Conservation (phyloP, 441 rosid species). For the Omphalea diandra region DNA sequence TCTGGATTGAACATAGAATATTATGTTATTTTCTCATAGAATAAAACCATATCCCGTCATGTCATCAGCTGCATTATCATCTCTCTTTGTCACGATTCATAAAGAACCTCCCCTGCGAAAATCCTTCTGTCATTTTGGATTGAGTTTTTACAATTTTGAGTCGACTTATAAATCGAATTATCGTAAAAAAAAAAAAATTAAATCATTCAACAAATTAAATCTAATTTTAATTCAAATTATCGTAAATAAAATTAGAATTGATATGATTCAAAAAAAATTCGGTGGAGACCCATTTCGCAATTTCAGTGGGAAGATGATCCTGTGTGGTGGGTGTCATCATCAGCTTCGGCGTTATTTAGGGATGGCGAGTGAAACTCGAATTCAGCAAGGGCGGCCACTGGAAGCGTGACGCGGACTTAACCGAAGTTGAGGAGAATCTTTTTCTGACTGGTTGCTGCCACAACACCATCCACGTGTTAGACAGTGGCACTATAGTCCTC, state of each 20-base stretch:
- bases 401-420: too few species aligned
- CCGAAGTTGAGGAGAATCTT: neutral
- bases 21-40: neutral
- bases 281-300: too few species aligned
- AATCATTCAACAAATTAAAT: too few species aligned
- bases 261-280: too few species aligned
- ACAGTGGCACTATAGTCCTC: neutral
- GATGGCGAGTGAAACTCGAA: neutral
- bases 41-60: neutral
- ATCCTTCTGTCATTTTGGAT: too few species aligned
- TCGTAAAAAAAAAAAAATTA: too few species aligned
- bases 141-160: too few species aligned
- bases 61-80: neutral
- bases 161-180: too few species aligned
- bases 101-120: neutral
- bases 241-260: too few species aligned
- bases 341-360: neutral
- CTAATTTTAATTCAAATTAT: too few species aligned
- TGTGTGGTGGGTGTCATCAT: neutral
- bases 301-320: neutral
- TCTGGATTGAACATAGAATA: neutral
- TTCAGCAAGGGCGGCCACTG: neutral
- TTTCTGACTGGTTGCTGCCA: neutral
- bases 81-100: neutral
- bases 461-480: conserved; percentile 8